phyloP scores from a whole-genome alignment of 1,284 basidiomycete genomes.

The Pseudozyma sp. region DNA sequence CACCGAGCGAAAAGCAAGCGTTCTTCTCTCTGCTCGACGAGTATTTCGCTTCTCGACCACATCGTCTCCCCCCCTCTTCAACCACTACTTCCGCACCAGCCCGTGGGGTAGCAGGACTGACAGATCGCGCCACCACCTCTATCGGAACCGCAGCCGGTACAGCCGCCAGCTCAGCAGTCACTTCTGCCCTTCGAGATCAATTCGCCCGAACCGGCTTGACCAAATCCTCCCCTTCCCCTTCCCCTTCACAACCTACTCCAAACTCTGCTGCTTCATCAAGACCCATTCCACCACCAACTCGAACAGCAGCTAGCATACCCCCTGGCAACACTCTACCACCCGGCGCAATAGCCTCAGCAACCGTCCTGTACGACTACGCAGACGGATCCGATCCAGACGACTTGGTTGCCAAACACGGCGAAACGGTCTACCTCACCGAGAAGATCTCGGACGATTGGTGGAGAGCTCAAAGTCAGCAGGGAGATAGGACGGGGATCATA shows the following conservation, averaged over 20 bases:
- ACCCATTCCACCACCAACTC: conserved; percentile 23
- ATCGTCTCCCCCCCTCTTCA: conserved; percentile 23
- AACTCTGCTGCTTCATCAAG: conserved; percentile 1
- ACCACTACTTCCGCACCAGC: not conserved
- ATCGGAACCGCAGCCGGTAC: conserved; percentile 34
- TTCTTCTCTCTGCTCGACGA: conserved; percentile 61
- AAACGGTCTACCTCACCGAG: conserved; percentile 51
- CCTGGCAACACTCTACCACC: conserved; percentile 1
- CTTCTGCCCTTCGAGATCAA: conserved; percentile 29
- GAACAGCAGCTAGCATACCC: conserved; percentile 13
- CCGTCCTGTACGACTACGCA: conserved; percentile 44
- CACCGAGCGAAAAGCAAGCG: conserved; percentile 46
- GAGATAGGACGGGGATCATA: conserved; percentile 50
- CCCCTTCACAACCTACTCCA: not conserved
- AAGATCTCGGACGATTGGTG: conserved; percentile 62
- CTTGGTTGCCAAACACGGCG: conserved; percentile 43
- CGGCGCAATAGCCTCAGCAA: conserved; percentile 24
- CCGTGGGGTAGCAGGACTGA: conserved; percentile 10
- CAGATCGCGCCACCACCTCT: conserved; percentile 23
- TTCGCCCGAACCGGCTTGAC: conserved; percentile 22
- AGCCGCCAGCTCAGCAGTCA: conserved; percentile 22
- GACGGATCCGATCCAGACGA: conserved; percentile 57
- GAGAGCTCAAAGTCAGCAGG: conserved; percentile 25
- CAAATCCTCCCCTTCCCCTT: too few relatives aligned
- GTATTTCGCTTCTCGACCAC: conserved; percentile 59